These are phyloP conservation scores for Phialophora expanda DNA, from an alignment of 2,329 filamentous ascomycete species.

Conservation along the genomic window DNA sequence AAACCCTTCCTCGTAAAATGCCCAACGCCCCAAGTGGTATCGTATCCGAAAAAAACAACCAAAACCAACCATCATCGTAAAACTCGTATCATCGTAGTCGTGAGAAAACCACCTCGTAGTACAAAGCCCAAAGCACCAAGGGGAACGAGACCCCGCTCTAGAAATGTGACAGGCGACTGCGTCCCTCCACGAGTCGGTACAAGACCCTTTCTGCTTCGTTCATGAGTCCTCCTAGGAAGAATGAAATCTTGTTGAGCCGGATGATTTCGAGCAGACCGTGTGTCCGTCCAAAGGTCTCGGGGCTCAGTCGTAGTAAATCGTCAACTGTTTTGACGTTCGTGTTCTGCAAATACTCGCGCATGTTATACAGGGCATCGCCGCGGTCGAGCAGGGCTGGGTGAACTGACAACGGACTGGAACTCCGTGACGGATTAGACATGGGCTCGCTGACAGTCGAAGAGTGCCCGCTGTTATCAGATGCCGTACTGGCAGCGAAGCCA, in stretches of 20 bases:
- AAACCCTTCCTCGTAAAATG: not conserved
- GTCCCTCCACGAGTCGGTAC: conserved; percentile 42
- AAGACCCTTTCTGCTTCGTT: conserved; percentile 45
- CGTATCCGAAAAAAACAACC: not conserved
- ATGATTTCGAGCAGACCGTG: conserved; percentile 43
- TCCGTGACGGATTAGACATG: conserved; percentile 29
- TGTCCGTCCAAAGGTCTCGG: conserved; percentile 38
- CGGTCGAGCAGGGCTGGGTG: conserved; percentile 34
- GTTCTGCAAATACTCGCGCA: conserved; percentile 31
- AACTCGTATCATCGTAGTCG: conserved; percentile 27
- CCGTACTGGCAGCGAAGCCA: conserved; percentile 36
- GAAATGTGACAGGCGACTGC: conserved; percentile 42
- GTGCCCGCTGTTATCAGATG: conserved; percentile 15
- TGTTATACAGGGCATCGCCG: conserved; percentile 31
- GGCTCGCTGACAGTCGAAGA: conserved; percentile 30
- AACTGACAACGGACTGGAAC: conserved; percentile 26
- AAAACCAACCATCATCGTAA: conserved; percentile 21
- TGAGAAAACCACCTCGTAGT: conserved; percentile 12
- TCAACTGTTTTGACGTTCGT: conserved; percentile 32
- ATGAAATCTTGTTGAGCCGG: conserved; percentile 40
- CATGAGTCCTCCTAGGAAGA: conserved; percentile 44
- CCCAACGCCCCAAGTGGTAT: conserved; percentile 21
- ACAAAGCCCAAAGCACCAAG: conserved; percentile 2
- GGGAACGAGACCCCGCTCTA: conserved; percentile 26
- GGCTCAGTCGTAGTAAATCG: conserved; percentile 31